Evolutionary conservation across 2,329 filamentous ascomycete species (phyloP), one percentile per base, ranked within the genome.

Genomic region (Exserohilum turcica): DNA sequence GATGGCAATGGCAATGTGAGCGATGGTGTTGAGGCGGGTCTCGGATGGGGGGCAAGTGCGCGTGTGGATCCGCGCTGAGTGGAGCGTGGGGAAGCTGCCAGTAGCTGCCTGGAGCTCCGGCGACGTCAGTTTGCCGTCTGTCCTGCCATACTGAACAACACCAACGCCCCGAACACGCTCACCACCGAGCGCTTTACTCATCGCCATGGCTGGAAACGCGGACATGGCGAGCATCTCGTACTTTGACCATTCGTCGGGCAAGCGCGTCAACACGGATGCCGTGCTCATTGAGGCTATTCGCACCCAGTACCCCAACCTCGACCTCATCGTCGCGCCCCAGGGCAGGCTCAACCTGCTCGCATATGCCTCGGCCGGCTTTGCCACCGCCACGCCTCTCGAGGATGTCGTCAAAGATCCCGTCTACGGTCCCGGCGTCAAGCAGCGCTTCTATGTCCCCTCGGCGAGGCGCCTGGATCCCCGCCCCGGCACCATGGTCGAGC

Each of bases 201-300:
- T 29, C 27, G 15, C 12, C 43, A 43, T 46, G 32, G 40, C 37
- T 29, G 32, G 48, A 47, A 35, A 56, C 44, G 57, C 51, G 47
- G 77, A 78, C 62, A 67, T 75, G 51, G 67, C 74, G 16, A 61
- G 69, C 31, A 68, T 69, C 52, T 68, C 70, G 16, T 80, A 74
- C 65, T 77, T 78, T 63, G 70, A 79, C 42, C 77, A 80, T 56
- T 75, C 77, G 19, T 73, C 75, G 38, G 77, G 57, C 39, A 69
- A 72, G 39, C 76, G 78, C 54, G 53, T 78, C 61, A 74, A 76
- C 54, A 79, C 78, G 47, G 76, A 80, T 50, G 57, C 66, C 28
- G 73, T 80, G 24, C 59, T 80, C 18, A 70, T 77, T 42, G 74
- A 78, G 52, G 72, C 77, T n/a, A 66, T 80, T 8, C 77, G 77